A percentile compares a stretch with the other conserved stretches of the same genome.
These are phyloP conservation scores for Penicillium tannophilum DNA, from an alignment of 495 filamentous ascomycete species.

Conservation along the genomic window DNA sequence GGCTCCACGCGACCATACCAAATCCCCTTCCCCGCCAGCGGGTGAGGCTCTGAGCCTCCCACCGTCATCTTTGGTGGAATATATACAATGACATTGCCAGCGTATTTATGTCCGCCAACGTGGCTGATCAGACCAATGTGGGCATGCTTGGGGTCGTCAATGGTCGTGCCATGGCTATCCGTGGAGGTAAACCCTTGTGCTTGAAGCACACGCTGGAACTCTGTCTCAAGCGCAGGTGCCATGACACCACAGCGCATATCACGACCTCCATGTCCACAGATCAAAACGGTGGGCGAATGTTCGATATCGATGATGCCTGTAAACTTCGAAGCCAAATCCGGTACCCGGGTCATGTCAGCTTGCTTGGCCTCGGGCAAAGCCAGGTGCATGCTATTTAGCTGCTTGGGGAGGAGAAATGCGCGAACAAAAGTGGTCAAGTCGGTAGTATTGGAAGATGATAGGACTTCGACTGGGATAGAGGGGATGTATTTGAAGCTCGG, in stretches of 20 bases:
- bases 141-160: constrained; percentile 42
- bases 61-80: constrained; percentile 61
- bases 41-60: constrained; percentile 33
- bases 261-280: constrained; percentile 81
- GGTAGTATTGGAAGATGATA: constrained; percentile 11
- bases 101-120: constrained; percentile 90
- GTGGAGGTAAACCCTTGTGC: constrained; percentile 32
- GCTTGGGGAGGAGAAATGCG: constrained; percentile 53
- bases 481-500: constrained; percentile 80
- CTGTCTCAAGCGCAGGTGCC: constrained; percentile 67
- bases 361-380: constrained; percentile 43
- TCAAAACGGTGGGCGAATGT: constrained; percentile 68
- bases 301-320: constrained; percentile 54
- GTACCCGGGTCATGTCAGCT: constrained; percentile 30
- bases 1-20: constrained; percentile 95
- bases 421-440: constrained; percentile 41
- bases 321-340: constrained; percentile 39
- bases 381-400: constrained; percentile 60
- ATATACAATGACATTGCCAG: constrained; percentile 92
- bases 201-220: constrained; percentile 62
- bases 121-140: constrained; percentile 81
- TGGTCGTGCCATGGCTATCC: constrained; percentile 11
- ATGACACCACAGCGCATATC: constrained; percentile 81
- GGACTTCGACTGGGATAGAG: constrained; percentile 51
- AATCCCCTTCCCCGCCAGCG: constrained; percentile 77